phyloP scores from a whole-genome alignment of 2,329 filamentous ascomycete genomes.

The Fusarium sp. region DNA sequence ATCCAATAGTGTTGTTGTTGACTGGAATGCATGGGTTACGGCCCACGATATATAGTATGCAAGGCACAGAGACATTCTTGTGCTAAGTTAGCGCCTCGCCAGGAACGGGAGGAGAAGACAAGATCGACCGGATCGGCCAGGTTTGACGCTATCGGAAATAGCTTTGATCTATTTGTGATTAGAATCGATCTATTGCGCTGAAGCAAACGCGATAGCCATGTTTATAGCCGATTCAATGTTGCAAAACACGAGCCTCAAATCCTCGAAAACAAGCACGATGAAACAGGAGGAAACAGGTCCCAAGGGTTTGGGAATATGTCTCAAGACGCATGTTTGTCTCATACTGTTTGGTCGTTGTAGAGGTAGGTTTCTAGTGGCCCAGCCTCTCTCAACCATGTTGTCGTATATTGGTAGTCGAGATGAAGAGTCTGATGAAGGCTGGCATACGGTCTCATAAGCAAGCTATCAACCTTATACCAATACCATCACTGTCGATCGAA shows the following conservation, averaged over 20 bases:
- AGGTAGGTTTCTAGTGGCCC: not conserved
- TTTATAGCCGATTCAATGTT: not conserved
- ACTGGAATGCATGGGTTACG: slow-evolving; percentile 16
- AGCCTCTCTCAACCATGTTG: not conserved
- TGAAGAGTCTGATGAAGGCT: not conserved
- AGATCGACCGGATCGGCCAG: slow-evolving; percentile 14
- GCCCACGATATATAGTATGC: not conserved
- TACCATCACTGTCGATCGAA: not conserved
- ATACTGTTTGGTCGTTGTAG: not conserved
- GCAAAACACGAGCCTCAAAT: not conserved
- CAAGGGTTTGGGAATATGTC: not conserved
- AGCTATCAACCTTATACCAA: not conserved
- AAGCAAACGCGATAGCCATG: not conserved
- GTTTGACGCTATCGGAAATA: not conserved
- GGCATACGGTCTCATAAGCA: not conserved
- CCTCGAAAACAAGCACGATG: not conserved
- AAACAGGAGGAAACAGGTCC: not conserved
- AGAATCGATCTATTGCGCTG: not conserved
- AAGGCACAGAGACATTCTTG: slow-evolving; percentile 16
- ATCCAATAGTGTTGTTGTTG: not conserved
- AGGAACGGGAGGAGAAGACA: slow-evolving; percentile 16
- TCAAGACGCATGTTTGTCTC: not conserved
- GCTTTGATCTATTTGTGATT: not conserved
- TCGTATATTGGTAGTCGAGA: no score
- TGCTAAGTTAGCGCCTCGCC: slow-evolving; percentile 7